Percentiles rank a stretch among this genome's conserved stretches.
Conservation (phyloP, 306 rosid species). For the Cucurbita pepo region DNA sequence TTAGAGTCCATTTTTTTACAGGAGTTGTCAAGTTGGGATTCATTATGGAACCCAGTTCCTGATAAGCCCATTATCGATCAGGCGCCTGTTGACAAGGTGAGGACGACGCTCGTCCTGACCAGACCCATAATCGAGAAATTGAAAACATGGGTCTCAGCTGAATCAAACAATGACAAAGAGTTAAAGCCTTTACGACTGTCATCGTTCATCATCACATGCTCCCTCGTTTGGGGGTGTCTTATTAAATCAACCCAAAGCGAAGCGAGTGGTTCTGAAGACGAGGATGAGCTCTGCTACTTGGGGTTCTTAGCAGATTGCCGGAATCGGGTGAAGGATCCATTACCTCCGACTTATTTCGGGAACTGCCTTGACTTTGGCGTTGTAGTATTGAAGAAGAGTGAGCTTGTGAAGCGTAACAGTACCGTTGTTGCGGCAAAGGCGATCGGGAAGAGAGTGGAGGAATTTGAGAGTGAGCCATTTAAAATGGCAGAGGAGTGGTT, state of each 20-base stretch:
- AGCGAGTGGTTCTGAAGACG: background rate
- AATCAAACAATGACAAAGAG: background rate
- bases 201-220: slow-evolving; percentile 13
- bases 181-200: background rate
- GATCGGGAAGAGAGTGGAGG: background rate
- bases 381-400: background rate
- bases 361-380: background rate
- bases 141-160: slow-evolving; percentile 3
- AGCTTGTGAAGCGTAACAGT: background rate
- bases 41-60: background rate
- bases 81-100: background rate
- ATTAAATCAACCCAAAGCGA: background rate
- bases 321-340: background rate
- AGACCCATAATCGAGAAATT: slow-evolving; percentile 8
- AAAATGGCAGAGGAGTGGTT: slow-evolving; percentile 9
- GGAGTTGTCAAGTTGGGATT: background rate
- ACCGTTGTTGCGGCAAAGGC: background rate
- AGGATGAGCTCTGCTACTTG: slow-evolving; percentile 1
- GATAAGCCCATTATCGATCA: background rate
- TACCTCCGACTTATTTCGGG: slow-evolving; percentile 14
- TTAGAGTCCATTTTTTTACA: background rate
- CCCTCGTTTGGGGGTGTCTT: slow-evolving; percentile 20
- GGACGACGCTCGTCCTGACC: slow-evolving; percentile 5
- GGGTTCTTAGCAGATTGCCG: slow-evolving; percentile 30
- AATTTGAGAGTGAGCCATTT: background rate